Evolutionary conservation across 179 eudicot species (phyloP), one percentile per base, ranked within the genome.

Genomic region (Corrigiola litoralis): DNA sequence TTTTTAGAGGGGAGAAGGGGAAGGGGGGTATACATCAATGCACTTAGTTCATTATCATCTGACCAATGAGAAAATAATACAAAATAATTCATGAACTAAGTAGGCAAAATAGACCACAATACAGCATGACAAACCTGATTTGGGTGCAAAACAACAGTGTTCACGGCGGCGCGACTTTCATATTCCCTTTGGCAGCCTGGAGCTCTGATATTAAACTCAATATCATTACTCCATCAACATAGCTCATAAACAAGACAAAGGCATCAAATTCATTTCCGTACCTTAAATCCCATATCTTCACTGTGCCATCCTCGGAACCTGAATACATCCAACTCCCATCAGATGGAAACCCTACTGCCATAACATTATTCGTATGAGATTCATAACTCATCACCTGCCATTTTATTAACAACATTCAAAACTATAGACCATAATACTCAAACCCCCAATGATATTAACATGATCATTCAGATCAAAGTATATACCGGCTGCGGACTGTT

Each of bases 281-380:
- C 99, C 99, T 87, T 56, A 94, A 70, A 71, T 94, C 99, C 99
- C 99, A 94, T 61, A 94, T 86, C 81, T 86, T 94, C 24, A 94
- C 99, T 1, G 99, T 94, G 66, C 99, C 99, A 68, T 94, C 97
- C 76, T 94, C 99, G 31, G 99, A 94, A 72, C 99, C 99, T 12
- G 99, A 90, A 74, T 94, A 94, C 99, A 94, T 94, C 99, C 97
- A 90, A 56, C 81, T 84, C 54, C 97, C 97, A 79, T 90, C 94
- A 77, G 94, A 82, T 14, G 80, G 86, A 67, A 94, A 94, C 70
- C 99, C 99, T 67, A 94, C 95, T 59, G 97, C 99, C 95, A 86
- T 90, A 52, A 94, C 99, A 77, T 94, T 94, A 79, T 77, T 86
- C 12, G 91, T 90, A 77, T 94, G 99, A 48, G 99, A 84, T 66